These are phyloP conservation scores for Amylocarpus encephaloides DNA, from an alignment of 2,329 filamentous ascomycete genomes.

Conservation along the genomic window DNA sequence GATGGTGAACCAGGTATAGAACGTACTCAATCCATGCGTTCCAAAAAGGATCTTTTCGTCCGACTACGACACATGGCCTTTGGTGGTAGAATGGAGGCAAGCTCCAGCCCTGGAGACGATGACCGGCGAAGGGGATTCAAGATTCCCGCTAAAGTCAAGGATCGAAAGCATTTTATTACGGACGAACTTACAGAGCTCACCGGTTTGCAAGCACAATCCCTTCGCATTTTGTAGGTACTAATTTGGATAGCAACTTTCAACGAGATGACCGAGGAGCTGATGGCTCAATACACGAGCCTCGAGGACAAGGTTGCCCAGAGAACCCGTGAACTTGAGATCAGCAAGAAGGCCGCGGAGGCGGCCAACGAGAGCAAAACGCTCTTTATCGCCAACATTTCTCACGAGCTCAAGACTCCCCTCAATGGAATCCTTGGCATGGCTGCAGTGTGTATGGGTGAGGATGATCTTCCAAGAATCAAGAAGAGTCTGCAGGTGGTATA, in stretches of 20 bases:
- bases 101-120: slow-evolving; percentile 37
- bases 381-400: slow-evolving; percentile 91
- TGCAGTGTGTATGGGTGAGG: slow-evolving; percentile 86
- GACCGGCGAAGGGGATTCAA: slow-evolving; percentile 52
- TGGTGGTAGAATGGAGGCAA: slow-evolving; percentile 21
- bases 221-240: slow-evolving; percentile 34
- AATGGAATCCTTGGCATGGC: slow-evolving; percentile 96
- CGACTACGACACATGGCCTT: slow-evolving; percentile 24
- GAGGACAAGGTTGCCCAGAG: slow-evolving; percentile 80
- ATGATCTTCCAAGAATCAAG: slow-evolving; percentile 70
- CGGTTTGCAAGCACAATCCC: slow-evolving; percentile 8
- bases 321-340: slow-evolving; percentile 78
- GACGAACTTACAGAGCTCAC: slow-evolving; percentile 71
- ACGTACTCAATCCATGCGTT: slow-evolving; percentile 21
- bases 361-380: slow-evolving; percentile 96
- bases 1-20: slow-evolving; percentile 18
- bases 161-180: slow-evolving; percentile 66
- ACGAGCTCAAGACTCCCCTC: slow-evolving; percentile 84
- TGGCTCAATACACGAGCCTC: slow-evolving; percentile 76
- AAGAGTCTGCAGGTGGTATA: slow-evolving; percentile 83
- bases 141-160: slow-evolving; percentile 76
- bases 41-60: slow-evolving; percentile 31
- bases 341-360: slow-evolving; percentile 87
- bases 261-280: slow-evolving; percentile 85
- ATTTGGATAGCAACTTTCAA: slow-evolving; percentile 68